Conservation (phyloP, 345 rosid genomes). For the Salix viminalis region DNA sequence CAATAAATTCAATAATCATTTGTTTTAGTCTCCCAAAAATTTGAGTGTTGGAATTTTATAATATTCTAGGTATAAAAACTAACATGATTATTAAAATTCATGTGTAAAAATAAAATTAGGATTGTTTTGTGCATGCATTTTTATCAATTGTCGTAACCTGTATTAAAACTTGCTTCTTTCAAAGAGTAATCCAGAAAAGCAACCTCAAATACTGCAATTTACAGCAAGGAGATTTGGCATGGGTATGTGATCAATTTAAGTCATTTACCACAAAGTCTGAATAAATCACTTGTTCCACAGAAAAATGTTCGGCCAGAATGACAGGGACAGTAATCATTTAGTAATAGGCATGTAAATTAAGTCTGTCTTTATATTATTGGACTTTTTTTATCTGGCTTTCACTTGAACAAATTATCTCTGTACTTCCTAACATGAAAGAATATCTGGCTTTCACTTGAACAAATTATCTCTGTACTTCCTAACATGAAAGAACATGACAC, state of each 20-base stretch:
- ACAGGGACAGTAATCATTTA: too few relatives aligned
- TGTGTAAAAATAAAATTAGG: too few relatives aligned
- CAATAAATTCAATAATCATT: neutral
- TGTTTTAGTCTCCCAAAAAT: neutral
- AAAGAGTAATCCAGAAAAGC: too few relatives aligned
- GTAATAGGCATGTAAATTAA: too few relatives aligned
- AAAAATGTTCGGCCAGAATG: too few relatives aligned
- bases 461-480: neutral
- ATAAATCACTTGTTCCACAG: too few relatives aligned
- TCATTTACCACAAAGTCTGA: neutral
- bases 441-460: neutral
- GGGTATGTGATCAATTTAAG: neutral
- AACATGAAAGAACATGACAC: neutral
- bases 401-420: neutral
- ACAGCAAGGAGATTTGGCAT: neutral
- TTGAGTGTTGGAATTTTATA: neutral
- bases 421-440: neutral
- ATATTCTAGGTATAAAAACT: neutral
- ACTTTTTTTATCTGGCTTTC: neutral
- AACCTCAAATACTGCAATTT: neutral
- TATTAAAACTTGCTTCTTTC: too few relatives aligned
- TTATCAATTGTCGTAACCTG: neutral
- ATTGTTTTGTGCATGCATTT: neutral
- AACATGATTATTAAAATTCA: neutral
- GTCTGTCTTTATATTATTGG: neutral